phyloP scores from a whole-genome alignment of 2,329 filamentous ascomycete species.

The Venturia asperata region DNA sequence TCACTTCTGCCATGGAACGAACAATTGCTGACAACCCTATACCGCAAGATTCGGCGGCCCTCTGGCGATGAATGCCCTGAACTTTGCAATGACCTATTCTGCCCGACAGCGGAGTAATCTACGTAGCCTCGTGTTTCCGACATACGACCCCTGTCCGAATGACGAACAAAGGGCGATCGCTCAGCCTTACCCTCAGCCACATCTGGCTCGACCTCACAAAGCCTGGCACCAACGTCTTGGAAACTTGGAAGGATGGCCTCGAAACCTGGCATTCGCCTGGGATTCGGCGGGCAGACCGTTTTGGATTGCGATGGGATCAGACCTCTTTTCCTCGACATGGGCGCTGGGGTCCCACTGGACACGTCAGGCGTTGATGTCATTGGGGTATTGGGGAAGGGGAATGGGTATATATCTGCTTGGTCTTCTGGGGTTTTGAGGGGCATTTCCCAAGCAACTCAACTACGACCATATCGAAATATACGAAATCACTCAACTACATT shows the following conservation, averaged over 20 bases:
- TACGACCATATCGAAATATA: background rate
- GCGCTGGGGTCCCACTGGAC: background rate
- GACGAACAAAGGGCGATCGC: background rate
- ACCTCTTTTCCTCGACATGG: background rate
- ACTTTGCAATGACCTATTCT: background rate
- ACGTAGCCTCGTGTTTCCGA: too few relatives aligned
- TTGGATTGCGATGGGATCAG: too few relatives aligned
- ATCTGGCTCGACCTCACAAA: background rate
- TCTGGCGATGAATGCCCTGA: too few relatives aligned
- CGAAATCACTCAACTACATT: background rate
- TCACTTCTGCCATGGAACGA: too few relatives aligned
- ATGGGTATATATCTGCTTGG: background rate
- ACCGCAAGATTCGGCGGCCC: too few relatives aligned
- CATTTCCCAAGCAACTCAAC: too few relatives aligned
- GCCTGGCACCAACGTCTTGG: background rate
- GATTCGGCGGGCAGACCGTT: background rate
- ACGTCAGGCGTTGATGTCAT: constrained; percentile 10
- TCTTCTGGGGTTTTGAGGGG: too few relatives aligned
- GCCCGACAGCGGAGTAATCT: background rate
- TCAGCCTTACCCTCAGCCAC: background rate
- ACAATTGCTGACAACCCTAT: too few relatives aligned
- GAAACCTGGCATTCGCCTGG: background rate
- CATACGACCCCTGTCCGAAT: background rate
- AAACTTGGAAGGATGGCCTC: background rate
- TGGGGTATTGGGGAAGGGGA: background rate